phyloP scores from a whole-genome alignment of 148 eudicot genomes.

The Chenopodium formosanum region DNA sequence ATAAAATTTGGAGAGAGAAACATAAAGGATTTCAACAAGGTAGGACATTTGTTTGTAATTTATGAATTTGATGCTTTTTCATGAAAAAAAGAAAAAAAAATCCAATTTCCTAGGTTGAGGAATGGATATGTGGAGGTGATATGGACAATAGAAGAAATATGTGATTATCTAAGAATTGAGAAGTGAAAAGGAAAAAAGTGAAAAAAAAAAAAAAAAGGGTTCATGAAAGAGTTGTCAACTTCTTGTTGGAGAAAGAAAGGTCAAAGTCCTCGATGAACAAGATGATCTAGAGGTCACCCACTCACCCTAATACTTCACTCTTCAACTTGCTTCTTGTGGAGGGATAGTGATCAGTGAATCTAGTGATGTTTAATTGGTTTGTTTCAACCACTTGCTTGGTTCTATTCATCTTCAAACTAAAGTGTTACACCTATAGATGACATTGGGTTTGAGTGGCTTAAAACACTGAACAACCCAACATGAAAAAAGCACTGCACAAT shows the following conservation, averaged over 20 bases:
- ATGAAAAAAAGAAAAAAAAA: too few relatives aligned
- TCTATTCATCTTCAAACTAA: too few relatives aligned
- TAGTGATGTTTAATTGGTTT: too few relatives aligned
- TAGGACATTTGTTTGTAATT: not conserved
- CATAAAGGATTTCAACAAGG: not conserved
- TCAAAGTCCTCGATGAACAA: not conserved
- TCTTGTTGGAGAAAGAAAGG: not conserved
- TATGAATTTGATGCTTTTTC: too few relatives aligned
- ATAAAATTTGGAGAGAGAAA: slow-evolving; percentile 14
- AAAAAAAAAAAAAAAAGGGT: not conserved
- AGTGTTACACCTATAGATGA: too few relatives aligned
- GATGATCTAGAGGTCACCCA: not conserved
- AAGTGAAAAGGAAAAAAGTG: not conserved
- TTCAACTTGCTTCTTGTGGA: not conserved
- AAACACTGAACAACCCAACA: too few relatives aligned
- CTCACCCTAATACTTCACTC: not conserved
- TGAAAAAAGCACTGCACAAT: too few relatives aligned
- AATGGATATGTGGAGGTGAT: slow-evolving; percentile 1
- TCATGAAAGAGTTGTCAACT: not conserved
- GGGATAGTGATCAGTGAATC: too few relatives aligned
- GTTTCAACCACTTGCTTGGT: too few relatives aligned
- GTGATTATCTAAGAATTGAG: not conserved
- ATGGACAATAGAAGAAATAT: not conserved
- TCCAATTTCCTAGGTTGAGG: not conserved
- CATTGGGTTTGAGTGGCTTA: too few relatives aligned